phyloP scores from a whole-genome alignment of 1,139 yeast genomes.

The Protomyces lactucae-debilis region DNA sequence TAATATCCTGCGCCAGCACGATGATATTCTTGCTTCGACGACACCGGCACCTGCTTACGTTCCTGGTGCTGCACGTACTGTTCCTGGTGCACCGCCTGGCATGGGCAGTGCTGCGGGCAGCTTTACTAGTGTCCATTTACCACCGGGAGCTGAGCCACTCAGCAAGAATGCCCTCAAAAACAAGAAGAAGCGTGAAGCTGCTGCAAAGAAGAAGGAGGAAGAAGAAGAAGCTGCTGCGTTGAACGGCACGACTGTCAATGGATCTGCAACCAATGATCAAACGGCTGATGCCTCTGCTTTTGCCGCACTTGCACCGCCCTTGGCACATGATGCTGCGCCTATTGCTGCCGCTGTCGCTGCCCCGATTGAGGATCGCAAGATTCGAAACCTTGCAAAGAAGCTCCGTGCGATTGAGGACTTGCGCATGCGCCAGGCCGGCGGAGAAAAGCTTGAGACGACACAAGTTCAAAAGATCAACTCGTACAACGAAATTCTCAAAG shows the following conservation, averaged over 20 bases:
- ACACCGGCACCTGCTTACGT: slow-evolving; percentile 31
- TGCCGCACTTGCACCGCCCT: background rate
- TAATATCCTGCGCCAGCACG: slow-evolving; percentile 4
- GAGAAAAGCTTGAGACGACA: slow-evolving; percentile 85
- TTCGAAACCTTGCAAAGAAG: slow-evolving; percentile 83
- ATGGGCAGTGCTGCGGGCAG: slow-evolving; percentile 32
- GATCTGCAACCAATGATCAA: background rate
- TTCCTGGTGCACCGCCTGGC: slow-evolving; percentile 30
- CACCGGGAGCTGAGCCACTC: slow-evolving; percentile 35
- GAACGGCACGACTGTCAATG: slow-evolving; percentile 19
- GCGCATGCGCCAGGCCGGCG: slow-evolving; percentile 76
- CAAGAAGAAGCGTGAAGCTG: slow-evolving; percentile 72
- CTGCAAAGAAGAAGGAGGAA: slow-evolving; percentile 44
- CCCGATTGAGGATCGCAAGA: slow-evolving; percentile 62
- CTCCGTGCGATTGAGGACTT: slow-evolving; percentile 87
- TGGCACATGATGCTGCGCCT: slow-evolving; percentile 18
- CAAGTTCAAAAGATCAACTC: slow-evolving; percentile 85
- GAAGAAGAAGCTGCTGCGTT: slow-evolving; percentile 32
- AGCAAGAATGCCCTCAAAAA: slow-evolving; percentile 67
- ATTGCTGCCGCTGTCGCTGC: slow-evolving; percentile 31
- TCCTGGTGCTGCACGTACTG: slow-evolving; percentile 42
- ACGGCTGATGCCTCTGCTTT: background rate
- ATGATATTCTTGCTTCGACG: slow-evolving; percentile 11
- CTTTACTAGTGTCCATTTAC: slow-evolving; percentile 40
- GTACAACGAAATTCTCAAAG: slow-evolving; percentile 46